phyloP scores from a whole-genome alignment of 768 basidiomycete genomes.

The Psilocybe tampanensis region DNA sequence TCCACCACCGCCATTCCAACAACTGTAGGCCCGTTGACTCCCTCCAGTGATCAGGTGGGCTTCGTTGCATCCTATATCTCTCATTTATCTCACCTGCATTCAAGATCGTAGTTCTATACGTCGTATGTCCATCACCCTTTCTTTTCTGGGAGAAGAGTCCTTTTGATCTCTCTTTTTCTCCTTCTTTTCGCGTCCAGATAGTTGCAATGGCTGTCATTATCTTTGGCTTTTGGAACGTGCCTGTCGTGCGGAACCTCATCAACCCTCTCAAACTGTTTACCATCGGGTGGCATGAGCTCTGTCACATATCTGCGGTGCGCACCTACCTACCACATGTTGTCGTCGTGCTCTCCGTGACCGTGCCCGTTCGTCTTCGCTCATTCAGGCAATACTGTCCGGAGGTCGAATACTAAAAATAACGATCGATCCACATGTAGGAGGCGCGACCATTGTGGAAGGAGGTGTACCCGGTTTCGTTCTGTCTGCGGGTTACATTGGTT shows the following conservation, averaged over 20 bases:
- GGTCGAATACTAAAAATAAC: slow-evolving; percentile 79
- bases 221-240: slow-evolving; percentile 88
- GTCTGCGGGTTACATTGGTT: slow-evolving; percentile 81
- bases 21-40: slow-evolving; percentile 47
- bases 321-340: slow-evolving; percentile 10
- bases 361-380: not conserved
- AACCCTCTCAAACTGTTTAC: slow-evolving; percentile 86
- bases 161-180: slow-evolving; percentile 4
- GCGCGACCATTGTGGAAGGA: slow-evolving; percentile 75
- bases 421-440: slow-evolving; percentile 84
- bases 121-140: slow-evolving; percentile 8
- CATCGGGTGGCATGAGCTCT: slow-evolving; percentile 89
- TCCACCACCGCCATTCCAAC: slow-evolving; percentile 33
- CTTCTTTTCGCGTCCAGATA: slow-evolving; percentile 47
- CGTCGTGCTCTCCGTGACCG: slow-evolving; percentile 6
- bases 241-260: slow-evolving; percentile 75
- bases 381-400: slow-evolving; percentile 76
- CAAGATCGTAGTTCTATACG: slow-evolving; percentile 23
- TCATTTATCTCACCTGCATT: not conserved
- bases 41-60: slow-evolving; percentile 74
- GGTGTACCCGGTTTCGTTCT: slow-evolving; percentile 74
- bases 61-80: not conserved
- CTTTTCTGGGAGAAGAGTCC: not conserved
- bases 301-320: slow-evolving; percentile 76
- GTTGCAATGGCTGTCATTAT: slow-evolving; percentile 86